These are phyloP conservation scores for Alternaria sp. DNA, from an alignment of 2,329 filamentous ascomycete genomes.

Conservation along the genomic window DNA sequence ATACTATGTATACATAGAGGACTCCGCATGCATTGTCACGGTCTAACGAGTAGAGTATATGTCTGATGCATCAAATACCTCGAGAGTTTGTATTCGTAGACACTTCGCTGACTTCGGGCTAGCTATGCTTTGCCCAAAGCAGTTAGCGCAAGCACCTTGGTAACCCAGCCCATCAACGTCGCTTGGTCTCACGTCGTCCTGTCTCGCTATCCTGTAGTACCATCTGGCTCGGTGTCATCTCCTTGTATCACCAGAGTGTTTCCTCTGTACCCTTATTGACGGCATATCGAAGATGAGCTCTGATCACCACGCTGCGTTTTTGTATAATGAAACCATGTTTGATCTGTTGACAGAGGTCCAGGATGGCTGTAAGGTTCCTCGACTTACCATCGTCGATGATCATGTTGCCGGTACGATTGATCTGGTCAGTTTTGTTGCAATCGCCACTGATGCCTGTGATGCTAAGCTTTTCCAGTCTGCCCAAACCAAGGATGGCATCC, in stretches of 20 bases:
- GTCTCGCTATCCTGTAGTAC: neutral
- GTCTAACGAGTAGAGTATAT: neutral
- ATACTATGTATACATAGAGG: neutral
- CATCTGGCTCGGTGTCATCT: neutral
- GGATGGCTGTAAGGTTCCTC: neutral
- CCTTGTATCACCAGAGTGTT: neutral
- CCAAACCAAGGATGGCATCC: neutral
- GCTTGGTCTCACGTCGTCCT: neutral
- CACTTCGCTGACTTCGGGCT: neutral
- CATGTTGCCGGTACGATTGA: neutral
- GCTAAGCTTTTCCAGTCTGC: constrained; percentile 1
- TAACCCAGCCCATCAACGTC: constrained; percentile 9
- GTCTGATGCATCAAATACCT: neutral
- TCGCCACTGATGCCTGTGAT: neutral
- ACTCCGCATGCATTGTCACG: neutral
- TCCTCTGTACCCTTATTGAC: neutral
- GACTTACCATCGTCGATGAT: neutral
- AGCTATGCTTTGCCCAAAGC: neutral
- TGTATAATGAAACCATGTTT: neutral
- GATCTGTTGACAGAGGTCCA: neutral
- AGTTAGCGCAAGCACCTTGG: constrained; percentile 11
- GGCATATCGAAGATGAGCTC: neutral
- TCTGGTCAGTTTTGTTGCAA: neutral
- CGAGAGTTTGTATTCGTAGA: neutral
- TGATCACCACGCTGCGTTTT: neutral